phyloP scores from a whole-genome alignment of 441 rosid genomes.

The Dalechampia spathulata region DNA sequence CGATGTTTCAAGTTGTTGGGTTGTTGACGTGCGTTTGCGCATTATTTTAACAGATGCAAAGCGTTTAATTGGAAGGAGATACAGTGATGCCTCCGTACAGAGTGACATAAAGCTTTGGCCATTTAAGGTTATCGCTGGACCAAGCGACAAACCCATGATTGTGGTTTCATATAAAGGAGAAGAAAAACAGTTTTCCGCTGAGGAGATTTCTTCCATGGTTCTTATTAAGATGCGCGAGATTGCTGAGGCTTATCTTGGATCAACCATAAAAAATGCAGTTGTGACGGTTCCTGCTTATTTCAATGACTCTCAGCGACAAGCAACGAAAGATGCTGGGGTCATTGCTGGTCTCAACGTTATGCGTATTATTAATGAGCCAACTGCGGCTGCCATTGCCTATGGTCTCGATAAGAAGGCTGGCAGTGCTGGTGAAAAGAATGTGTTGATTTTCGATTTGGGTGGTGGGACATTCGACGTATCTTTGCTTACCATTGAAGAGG shows the following conservation, averaged over 20 bases:
- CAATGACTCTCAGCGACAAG: conserved; percentile 66
- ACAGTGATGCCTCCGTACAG: conserved; percentile 50
- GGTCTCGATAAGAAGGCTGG: conserved; percentile 66
- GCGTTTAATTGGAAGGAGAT: conserved; percentile 67
- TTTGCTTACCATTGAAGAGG: conserved; percentile 62
- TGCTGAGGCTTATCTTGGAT: conserved; percentile 64
- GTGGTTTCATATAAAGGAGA: conserved; percentile 52
- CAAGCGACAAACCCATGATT: conserved; percentile 68
- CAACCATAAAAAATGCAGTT: conserved; percentile 50
- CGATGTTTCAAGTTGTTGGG: not conserved
- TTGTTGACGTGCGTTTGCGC: not conserved
- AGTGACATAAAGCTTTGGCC: conserved; percentile 59
- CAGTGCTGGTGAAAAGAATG: conserved; percentile 62
- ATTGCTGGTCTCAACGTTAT: conserved; percentile 45
- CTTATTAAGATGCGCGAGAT: conserved; percentile 64
- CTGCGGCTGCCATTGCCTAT: conserved; percentile 69
- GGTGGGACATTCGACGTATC: conserved; percentile 81
- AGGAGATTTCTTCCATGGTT: conserved; percentile 58
- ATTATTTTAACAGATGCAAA: conserved; percentile 47
- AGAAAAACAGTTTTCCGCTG: conserved; percentile 45
- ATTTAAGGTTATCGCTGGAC: conserved; percentile 55
- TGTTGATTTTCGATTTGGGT: conserved; percentile 43
- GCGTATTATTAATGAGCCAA: conserved; percentile 69
- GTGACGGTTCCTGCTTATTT: conserved; percentile 64
- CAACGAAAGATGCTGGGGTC: conserved; percentile 66